Base-by-base conservation (phyloP, 164 flowering plant genomes). In the Vitis labrusca region DNA sequence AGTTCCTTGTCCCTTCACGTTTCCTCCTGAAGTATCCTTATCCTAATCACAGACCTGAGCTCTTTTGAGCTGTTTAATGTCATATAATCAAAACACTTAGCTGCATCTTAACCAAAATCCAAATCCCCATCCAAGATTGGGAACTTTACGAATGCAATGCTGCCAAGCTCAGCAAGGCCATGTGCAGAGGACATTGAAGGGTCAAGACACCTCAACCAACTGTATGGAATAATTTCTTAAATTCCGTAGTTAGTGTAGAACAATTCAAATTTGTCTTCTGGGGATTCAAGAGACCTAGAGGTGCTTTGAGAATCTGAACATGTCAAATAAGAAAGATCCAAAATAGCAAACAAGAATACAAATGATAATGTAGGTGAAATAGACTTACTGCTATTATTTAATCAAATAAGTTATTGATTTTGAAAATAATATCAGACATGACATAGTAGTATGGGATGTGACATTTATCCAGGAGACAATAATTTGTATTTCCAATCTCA, bases 211-310 rank as follows among this genome's bases (percentile, higher is more conserved):
- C 97, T 87, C 64, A 96, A 74, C 37, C 75, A 79, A 68, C 85
- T 82, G 82, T 83, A 96, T 37, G 89, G 71, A 76, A 91, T 84
- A 1, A 65, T 73, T 77, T 93, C 99, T 81, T 96, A 98, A 76
- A 91, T 96, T 48, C 99, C 99, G 69, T 89, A 96, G 68, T 96
- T 97, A 19, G 91, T 82, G 79, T 96, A 96, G 75, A 96, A 96
- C 17, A 96, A 97, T 78, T 96, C 99, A 61, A 90, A 96, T 69
- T 71, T 69, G 74, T 93, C 97, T 5, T 85, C 74, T 0, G 77
- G 66, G 13, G 98, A 92, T 80, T 83, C 83, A 53, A 92, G 93
- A 65, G 76, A 83, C 76, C 98, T 65, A 94, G 85, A 58, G 98
- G 98, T 48, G 85, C 86, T 81, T 88, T 90, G 47, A 96, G 97